Percentiles rank a stretch among this genome's conserved stretches.
Evolutionary conservation across 2,329 filamentous ascomycete genomes (phyloP).

Genomic region (Aotearoamyces nothofagi): DNA sequence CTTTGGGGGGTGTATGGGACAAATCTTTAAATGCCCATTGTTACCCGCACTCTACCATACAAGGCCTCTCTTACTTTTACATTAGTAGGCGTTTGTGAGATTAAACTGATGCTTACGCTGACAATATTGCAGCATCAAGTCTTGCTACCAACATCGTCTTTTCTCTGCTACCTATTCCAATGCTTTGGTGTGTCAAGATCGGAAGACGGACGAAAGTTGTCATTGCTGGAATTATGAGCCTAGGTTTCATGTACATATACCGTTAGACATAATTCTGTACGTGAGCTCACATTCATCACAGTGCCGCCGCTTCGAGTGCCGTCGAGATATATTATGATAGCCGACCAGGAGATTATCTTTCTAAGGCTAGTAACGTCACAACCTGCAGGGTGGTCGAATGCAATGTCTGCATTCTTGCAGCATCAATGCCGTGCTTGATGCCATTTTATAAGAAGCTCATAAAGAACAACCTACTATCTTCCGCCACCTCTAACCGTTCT

Average conservation of each 20-base stretch:
- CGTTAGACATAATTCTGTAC: no score
- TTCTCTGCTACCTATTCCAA: conserved; percentile 22
- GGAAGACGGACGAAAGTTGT: conserved; percentile 20
- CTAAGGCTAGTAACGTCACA: conserved; percentile 29
- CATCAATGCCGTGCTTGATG: conserved; percentile 15
- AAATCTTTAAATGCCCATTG: no score
- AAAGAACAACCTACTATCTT: no score
- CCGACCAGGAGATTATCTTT: conserved; percentile 24
- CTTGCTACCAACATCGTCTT: conserved; percentile 24
- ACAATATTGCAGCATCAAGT: conserved; percentile 16
- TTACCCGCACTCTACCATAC: no score
- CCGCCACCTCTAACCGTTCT: no score
- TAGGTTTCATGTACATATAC: conserved; percentile 18
- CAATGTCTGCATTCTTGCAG: conserved; percentile 16
- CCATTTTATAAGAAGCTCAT: conserved; percentile 10
- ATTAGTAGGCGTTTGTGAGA: no score
- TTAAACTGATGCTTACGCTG: no score
- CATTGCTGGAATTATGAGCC: conserved; percentile 21
- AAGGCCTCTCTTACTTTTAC: no score
- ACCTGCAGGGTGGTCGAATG: conserved; percentile 24
- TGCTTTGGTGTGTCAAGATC: conserved; percentile 23
- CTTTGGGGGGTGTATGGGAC: neutral
- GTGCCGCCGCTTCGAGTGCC: conserved; percentile 10
- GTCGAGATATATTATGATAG: conserved; percentile 24
- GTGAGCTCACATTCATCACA: no score